Evolutionary conservation across 2,329 filamentous ascomycete species (phyloP).

Genomic region (Diplodia seriata): DNA sequence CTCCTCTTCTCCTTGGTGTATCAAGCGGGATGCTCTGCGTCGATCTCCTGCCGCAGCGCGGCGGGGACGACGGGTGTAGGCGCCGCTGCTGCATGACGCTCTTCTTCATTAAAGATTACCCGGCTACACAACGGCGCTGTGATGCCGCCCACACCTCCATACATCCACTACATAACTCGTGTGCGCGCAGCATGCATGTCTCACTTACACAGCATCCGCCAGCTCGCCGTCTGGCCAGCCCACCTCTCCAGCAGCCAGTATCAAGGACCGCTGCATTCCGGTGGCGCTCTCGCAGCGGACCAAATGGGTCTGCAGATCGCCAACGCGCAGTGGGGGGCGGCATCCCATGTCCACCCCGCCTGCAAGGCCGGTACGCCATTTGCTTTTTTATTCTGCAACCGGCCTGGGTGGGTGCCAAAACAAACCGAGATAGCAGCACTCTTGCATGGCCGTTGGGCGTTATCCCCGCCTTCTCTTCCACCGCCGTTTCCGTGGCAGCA

Average conservation of each 20-base stretch:
- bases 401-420: neutral
- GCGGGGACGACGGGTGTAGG: neutral
- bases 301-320: slow-evolving; percentile 28
- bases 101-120: slow-evolving; percentile 22
- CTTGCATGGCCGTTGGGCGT: neutral
- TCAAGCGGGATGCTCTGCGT: neutral
- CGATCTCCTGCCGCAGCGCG: neutral
- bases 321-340: neutral
- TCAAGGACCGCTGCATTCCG: slow-evolving; percentile 4
- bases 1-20: neutral
- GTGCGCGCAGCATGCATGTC: slow-evolving; percentile 25
- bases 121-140: slow-evolving; percentile 15
- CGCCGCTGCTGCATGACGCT: slow-evolving; percentile 14
- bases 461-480: neutral
- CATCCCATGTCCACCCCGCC: slow-evolving; percentile 1
- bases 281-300: slow-evolving; percentile 22
- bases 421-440: slow-evolving; percentile 10
- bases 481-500: neutral
- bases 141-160: slow-evolving; percentile 15
- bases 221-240: neutral
- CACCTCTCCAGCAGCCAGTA: neutral
- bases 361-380: slow-evolving; percentile 14
- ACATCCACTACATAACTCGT: slow-evolving; percentile 3
- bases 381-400: slow-evolving; percentile 9
- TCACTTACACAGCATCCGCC: slow-evolving; percentile 24